phyloP scores from a whole-genome alignment of 208 protist genomes.

The Trypanosoma caninum region DNA sequence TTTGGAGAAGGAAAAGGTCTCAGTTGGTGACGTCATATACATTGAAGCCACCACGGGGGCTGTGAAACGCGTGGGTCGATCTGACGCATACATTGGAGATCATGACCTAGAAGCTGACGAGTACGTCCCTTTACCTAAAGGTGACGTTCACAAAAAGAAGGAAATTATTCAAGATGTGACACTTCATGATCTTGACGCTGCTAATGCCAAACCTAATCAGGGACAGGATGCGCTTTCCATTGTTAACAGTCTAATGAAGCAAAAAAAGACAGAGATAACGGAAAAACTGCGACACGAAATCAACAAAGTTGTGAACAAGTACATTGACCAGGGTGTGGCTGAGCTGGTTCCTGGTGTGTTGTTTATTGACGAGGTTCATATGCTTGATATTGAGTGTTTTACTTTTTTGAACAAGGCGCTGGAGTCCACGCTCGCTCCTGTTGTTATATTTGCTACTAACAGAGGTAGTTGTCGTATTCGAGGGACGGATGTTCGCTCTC shows the following conservation, averaged over 20 bases:
- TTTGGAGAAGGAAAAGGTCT: constrained; percentile 98
- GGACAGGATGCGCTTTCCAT: constrained; percentile 97
- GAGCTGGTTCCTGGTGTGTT: constrained; percentile 99
- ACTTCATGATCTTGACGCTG: constrained; percentile 99
- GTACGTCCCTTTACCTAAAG: constrained; percentile 99
- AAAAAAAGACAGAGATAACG: constrained; percentile 99
- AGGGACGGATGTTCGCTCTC: constrained; percentile 97
- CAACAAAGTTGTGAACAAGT: constrained; percentile 99
- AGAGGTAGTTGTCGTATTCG: constrained; percentile 95
- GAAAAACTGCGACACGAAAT: constrained; percentile 99
- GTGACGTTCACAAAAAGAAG: constrained; percentile 99
- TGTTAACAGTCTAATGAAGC: constrained; percentile 98
- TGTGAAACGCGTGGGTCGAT: constrained; percentile 96
- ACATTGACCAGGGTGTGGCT: constrained; percentile 99
- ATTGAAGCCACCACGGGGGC: constrained; percentile 99
- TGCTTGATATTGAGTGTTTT: constrained; percentile 99
- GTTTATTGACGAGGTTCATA: constrained; percentile 99
- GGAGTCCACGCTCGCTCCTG: constrained; percentile 98
- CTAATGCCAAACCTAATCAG: constrained; percentile 97
- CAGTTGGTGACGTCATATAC: constrained; percentile 99
- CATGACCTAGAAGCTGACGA: constrained; percentile 98
- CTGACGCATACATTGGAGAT: constrained; percentile 95
- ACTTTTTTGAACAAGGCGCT: constrained; percentile 99
- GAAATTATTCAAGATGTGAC: constrained; percentile 99
- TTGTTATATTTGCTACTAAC: constrained; percentile 99